Conservation (phyloP, 371 early-diverging fungal species). For the Apophysomyces sp. region DNA sequence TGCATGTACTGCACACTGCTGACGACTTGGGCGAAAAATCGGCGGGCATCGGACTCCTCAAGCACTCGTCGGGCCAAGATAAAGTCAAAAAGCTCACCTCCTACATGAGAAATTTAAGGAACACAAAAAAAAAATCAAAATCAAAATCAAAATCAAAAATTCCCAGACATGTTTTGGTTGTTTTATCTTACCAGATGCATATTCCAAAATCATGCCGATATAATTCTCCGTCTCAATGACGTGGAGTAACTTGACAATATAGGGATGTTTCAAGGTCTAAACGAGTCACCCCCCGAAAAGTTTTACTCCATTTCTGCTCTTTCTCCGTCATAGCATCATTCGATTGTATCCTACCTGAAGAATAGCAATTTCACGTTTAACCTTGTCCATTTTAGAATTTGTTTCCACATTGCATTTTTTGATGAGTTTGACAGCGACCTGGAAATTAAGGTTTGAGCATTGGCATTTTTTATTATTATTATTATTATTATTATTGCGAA, state of each 20-base stretch:
- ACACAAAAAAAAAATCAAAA: constrained; percentile 1
- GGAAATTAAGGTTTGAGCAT: too few relatives aligned
- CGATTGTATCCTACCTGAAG: constrained; percentile 60
- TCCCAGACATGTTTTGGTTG: constrained; percentile 17
- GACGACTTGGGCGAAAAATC: constrained; percentile 66
- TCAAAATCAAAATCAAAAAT: background rate
- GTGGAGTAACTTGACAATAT: constrained; percentile 63
- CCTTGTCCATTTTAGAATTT: constrained; percentile 62
- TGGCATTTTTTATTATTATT: background rate
- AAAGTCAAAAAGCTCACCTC: constrained; percentile 64
- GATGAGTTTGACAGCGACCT: constrained; percentile 76
- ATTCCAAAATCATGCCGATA: constrained; percentile 62
- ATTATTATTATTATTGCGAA: background rate
- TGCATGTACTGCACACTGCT: constrained; percentile 57
- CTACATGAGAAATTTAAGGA: background rate
- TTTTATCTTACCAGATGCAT: constrained; percentile 43
- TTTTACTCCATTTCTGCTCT: background rate
- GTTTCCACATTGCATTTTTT: constrained; percentile 66
- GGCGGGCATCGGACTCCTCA: constrained; percentile 50
- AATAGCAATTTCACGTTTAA: constrained; percentile 70
- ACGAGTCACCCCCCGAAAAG: background rate
- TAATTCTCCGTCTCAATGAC: constrained; percentile 63
- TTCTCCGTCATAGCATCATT: too few relatives aligned
- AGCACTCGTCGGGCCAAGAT: constrained; percentile 53
- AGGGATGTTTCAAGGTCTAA: constrained; percentile 40